Conservation (phyloP, 768 basidiomycete species). For the Chiua virens region DNA sequence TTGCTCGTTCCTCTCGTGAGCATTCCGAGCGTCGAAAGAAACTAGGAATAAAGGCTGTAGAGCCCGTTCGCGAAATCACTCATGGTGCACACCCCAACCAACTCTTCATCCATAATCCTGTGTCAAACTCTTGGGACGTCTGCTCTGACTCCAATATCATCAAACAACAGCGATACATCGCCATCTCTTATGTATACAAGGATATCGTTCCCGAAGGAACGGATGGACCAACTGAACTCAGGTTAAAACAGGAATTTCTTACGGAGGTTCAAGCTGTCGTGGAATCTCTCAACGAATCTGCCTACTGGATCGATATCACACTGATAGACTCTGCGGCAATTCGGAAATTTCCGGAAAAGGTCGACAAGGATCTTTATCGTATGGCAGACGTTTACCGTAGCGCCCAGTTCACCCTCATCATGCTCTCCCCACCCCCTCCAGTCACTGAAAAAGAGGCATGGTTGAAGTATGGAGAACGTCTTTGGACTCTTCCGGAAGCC, state of each 20-base stretch:
- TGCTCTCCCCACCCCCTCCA: conserved; percentile 1
- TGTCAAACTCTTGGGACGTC: neutral
- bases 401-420: conserved; percentile 25
- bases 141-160: conserved; percentile 1
- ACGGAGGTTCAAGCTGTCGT: neutral
- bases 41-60: neutral
- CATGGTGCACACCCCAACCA: conserved; percentile 13
- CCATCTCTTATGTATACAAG: conserved; percentile 17
- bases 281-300: conserved; percentile 6
- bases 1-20: conserved; percentile 20
- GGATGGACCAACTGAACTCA: neutral
- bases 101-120: conserved; percentile 15
- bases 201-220: conserved; percentile 5
- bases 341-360: neutral
- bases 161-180: conserved; percentile 13
- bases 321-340: neutral
- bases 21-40: conserved; percentile 13
- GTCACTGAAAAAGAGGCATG: conserved; percentile 9
- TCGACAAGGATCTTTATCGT: conserved; percentile 19
- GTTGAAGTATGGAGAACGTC: conserved; percentile 19
- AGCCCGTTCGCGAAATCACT: conserved; percentile 8
- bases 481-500: conserved; percentile 26
- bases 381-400: conserved; percentile 24
- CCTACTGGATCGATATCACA: conserved; percentile 25
- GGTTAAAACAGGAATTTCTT: neutral